These are phyloP conservation scores for Nakazawaea siamensis DNA, from an alignment of 805 yeast species.

Conservation along the genomic window DNA sequence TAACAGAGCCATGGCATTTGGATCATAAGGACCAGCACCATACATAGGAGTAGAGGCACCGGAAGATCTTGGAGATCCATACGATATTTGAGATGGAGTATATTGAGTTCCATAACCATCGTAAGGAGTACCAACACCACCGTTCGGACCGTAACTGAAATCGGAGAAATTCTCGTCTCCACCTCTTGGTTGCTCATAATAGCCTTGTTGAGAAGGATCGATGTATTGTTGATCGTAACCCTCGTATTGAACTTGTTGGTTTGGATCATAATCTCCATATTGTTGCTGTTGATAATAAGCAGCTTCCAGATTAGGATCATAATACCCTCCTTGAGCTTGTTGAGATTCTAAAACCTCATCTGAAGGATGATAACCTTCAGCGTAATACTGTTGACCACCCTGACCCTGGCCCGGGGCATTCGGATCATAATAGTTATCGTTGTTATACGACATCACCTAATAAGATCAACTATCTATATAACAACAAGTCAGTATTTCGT, in stretches of 20 bases:
- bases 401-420: conserved; percentile 18
- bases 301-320: conserved; percentile 20
- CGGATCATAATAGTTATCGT: conserved; percentile 42
- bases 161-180: conserved; percentile 49
- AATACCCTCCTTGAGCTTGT: conserved; percentile 10
- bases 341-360: conserved; percentile 16
- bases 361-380: conserved; percentile 20
- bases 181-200: conserved; percentile 43
- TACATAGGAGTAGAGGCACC: conserved; percentile 94
- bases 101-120: conserved; percentile 57
- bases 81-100: conserved; percentile 83
- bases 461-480: too few species aligned
- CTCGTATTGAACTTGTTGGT: conserved; percentile 20
- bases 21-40: conserved; percentile 41
- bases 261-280: conserved; percentile 17
- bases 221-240: conserved; percentile 41
- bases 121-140: conserved; percentile 55
- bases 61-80: conserved; percentile 77
- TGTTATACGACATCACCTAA: conserved; percentile 54
- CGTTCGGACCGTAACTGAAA: conserved; percentile 44
- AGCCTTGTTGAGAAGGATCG: conserved; percentile 31
- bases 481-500: too few species aligned
- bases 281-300: conserved; percentile 19
- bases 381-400: conserved; percentile 25
- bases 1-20: conserved; percentile 48